Evolutionary conservation across 2,329 filamentous ascomycete species (phyloP), one percentile per base, ranked within the genome.

Genomic region (Paecilomyces dactylethromorphus): DNA sequence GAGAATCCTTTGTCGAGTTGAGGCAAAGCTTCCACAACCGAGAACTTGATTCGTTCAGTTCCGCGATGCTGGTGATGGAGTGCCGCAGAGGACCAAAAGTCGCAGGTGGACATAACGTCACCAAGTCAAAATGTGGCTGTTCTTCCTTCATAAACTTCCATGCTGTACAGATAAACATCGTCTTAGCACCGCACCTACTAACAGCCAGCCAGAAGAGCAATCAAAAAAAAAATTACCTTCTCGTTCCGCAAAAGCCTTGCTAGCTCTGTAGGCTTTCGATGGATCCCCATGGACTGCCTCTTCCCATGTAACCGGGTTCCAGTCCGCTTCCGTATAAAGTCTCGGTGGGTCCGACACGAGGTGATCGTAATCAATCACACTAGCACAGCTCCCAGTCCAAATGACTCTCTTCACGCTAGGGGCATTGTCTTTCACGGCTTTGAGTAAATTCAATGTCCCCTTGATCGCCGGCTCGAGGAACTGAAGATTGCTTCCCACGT

Each of bases 101-200:
- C 71, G 79, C 76, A 0, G 78, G 76, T 13, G 78, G 78, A 59
- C 76, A 79, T 2, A 80, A 65, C 0, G 76, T 73, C 4, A 78
- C 77, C 15, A 80, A 59, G 35, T 79, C 75, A 57, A 79, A 80
- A 1, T 35, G 35, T 1, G 74, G 71, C 10, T 73, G 72, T 15
- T 70, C 60, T 33, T 71, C 64, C 26, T 69, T 56, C 1, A 78
- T 58, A 51, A 74, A 73, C 8, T 67, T 58, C 69, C 68, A 72
- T 4, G 68, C 69, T 22, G 60, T 62, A 10, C 15, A 59, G 58
- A 56, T 26, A 24, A 54, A n/a, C 32, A 35, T 35, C 32, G 8
- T 35, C 3, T 35, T 35, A 35, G 32, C 15, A 35, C 32, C 32
- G 15, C 32, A 13, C 8, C 8, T 35, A 35, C 3, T 35, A 35